A percentile compares a stretch with the other conserved stretches of the same genome.
Conservation (phyloP, 225 moss, liverwort and hornwort genomes). For the Climacium dendroides region DNA sequence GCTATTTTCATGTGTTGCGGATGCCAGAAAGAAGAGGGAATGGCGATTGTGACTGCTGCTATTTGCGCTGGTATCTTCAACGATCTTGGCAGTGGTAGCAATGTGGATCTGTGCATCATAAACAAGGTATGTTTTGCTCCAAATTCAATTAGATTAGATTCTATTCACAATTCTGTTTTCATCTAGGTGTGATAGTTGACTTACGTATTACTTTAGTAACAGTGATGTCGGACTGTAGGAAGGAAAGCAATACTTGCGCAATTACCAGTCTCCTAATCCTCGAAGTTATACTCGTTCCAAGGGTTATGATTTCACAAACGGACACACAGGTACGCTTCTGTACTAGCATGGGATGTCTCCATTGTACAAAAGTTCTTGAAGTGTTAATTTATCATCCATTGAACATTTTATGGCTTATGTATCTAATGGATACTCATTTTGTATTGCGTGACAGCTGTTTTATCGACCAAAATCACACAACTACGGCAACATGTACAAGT, state of each 20-base stretch:
- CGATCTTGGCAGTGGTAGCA: conserved; percentile 94
- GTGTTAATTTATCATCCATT: not conserved
- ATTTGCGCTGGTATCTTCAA: conserved; percentile 87
- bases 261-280: conserved; percentile 79
- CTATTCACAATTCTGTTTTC: not conserved
- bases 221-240: conserved; percentile 4
- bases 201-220: not conserved
- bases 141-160: not conserved
- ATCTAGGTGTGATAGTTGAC: not conserved
- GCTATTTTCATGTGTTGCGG: not conserved
- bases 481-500: conserved; percentile 43
- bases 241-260: conserved; percentile 69
- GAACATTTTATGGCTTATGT: not conserved
- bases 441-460: conserved; percentile 35
- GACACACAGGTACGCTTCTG: conserved; percentile 45
- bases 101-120: conserved; percentile 83
- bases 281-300: conserved; percentile 68
- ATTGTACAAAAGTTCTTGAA: not conserved
- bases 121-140: conserved; percentile 19
- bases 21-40: conserved; percentile 77
- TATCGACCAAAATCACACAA: conserved; percentile 62
- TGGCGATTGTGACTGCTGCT: conserved; percentile 68
- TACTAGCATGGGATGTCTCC: not conserved
- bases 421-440: not conserved
- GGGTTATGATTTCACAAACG: conserved; percentile 63